Conservation (phyloP, 805 yeast species). For the Yamadazyma olivae region DNA sequence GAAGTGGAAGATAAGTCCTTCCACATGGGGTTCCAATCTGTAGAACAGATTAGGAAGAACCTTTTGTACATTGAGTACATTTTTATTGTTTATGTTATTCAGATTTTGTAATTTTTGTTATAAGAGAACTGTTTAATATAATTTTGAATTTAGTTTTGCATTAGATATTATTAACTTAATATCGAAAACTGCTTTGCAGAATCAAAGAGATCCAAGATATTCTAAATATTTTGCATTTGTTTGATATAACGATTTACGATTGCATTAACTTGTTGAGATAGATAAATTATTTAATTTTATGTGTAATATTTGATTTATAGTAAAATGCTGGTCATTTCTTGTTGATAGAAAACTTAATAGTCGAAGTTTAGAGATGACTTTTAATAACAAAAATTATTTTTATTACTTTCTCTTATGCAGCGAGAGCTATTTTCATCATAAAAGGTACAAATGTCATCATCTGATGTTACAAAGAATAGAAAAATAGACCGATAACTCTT, state of each 20-base stretch:
- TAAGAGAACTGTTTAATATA: conserved; percentile 1
- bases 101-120: conserved; percentile 6
- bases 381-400: background rate
- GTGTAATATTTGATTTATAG: conserved; percentile 6
- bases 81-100: conserved; percentile 3
- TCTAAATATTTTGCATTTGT: too few species aligned
- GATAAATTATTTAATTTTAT: conserved; percentile 9
- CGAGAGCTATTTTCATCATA: background rate
- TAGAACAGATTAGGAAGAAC: background rate
- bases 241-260: too few species aligned
- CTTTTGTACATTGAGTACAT: background rate
- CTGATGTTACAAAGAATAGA: too few species aligned
- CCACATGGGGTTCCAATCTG: background rate
- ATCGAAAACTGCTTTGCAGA: too few species aligned
- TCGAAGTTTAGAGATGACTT: conserved; percentile 1
- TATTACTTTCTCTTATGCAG: background rate
- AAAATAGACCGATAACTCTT: too few species aligned
- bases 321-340: conserved; percentile 3
- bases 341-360: conserved; percentile 2
- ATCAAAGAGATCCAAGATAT: too few species aligned
- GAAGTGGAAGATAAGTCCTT: conserved; percentile 5
- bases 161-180: background rate
- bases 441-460: too few species aligned
- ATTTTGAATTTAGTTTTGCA: conserved; percentile 9
- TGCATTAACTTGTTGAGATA: conserved; percentile 13